A percentile compares a stretch with the other conserved stretches of the same genome.
Evolutionary conservation across 805 yeast genomes (phyloP).

Genomic region (Hanseniaspora valbyensis): DNA sequence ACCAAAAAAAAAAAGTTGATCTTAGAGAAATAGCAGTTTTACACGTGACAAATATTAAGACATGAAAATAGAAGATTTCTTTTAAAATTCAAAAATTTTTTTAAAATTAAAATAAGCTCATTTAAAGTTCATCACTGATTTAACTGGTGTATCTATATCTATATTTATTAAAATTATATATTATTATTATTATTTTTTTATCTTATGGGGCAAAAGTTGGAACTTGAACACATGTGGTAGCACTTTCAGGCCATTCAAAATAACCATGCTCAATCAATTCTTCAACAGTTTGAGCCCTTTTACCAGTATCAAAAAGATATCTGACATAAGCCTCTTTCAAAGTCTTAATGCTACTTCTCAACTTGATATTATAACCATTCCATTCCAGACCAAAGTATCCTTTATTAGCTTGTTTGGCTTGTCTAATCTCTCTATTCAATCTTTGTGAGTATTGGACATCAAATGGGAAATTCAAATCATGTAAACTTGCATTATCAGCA

Average conservation of each 20-base stretch:
- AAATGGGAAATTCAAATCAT: constrained; percentile 42
- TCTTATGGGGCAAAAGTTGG: constrained; percentile 15
- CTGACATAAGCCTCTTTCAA: constrained; percentile 38
- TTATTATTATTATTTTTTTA: no score
- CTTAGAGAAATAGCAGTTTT: no score
- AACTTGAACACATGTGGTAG: constrained; percentile 18
- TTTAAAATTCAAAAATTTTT: no score
- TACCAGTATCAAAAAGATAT: constrained; percentile 32
- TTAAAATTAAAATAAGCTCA: no score
- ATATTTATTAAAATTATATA: not conserved
- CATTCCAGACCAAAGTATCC: constrained; percentile 45
- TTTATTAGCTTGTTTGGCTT: constrained; percentile 27
- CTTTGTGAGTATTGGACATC: constrained; percentile 51
- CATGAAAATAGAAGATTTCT: no score
- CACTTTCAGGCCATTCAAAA: constrained; percentile 26
- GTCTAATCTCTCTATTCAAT: constrained; percentile 31
- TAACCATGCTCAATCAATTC: constrained; percentile 34
- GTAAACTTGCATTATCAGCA: constrained; percentile 42
- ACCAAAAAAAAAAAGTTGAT: no score
- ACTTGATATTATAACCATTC: constrained; percentile 36
- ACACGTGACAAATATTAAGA: no score
- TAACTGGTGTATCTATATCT: no score
- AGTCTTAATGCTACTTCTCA: constrained; percentile 35
- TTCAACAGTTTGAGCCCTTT: constrained; percentile 30
- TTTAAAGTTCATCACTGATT: no score